Percentiles rank a stretch among this genome's conserved stretches.
Conservation (phyloP, 768 basidiomycete species). For the Agaricus subrufescens region DNA sequence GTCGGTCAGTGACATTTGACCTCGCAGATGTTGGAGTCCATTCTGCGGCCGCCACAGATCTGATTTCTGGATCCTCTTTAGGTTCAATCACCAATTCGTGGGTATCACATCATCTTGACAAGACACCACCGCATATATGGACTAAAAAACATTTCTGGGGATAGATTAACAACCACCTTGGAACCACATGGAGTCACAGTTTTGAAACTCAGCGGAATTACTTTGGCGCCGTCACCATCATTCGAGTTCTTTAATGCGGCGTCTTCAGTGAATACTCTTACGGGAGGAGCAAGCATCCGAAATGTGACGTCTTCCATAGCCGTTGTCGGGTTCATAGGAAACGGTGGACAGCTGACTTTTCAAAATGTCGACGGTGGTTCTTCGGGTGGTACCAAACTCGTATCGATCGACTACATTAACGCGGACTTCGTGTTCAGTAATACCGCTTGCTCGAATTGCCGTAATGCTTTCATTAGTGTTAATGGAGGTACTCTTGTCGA, state of each 20-base stretch:
- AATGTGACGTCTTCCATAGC: slow-evolving; percentile 30
- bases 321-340: slow-evolving; percentile 37
- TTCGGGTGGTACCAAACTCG: slow-evolving; percentile 35
- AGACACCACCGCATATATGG: background rate
- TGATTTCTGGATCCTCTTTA: slow-evolving; percentile 33
- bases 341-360: slow-evolving; percentile 39
- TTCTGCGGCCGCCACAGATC: slow-evolving; percentile 34
- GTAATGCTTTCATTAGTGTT: slow-evolving; percentile 41
- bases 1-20: slow-evolving; percentile 35
- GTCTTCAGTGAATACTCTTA: slow-evolving; percentile 26
- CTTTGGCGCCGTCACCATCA: slow-evolving; percentile 18
- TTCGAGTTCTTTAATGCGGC: slow-evolving; percentile 33
- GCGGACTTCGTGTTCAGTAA: slow-evolving; percentile 38
- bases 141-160: background rate
- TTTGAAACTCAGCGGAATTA: slow-evolving; percentile 30
- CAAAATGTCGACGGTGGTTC: slow-evolving; percentile 36
- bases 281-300: slow-evolving; percentile 32
- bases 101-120: slow-evolving; percentile 8
- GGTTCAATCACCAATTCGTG: slow-evolving; percentile 33
- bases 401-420: slow-evolving; percentile 45
- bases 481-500: slow-evolving; percentile 39
- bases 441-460: slow-evolving; percentile 44
- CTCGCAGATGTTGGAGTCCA: slow-evolving; percentile 38
- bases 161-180: slow-evolving; percentile 31
- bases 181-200: slow-evolving; percentile 30